phyloP scores from a whole-genome alignment of 208 protist species.

The Angomonas desouzai region DNA sequence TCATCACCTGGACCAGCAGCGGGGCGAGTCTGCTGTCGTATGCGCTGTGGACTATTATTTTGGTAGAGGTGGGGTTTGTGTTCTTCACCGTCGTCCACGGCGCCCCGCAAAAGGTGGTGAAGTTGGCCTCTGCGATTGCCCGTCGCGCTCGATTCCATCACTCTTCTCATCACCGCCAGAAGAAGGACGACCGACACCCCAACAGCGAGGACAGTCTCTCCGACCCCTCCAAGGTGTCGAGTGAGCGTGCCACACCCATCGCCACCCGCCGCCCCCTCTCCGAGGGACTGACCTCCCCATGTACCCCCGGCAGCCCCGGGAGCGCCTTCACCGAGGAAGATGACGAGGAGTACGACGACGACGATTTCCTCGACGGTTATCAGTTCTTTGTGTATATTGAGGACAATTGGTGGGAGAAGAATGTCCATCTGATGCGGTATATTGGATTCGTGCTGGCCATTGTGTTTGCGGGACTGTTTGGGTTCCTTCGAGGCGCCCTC shows the following conservation, averaged over 20 bases:
- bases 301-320: background rate
- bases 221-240: background rate
- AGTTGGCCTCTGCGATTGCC: background rate
- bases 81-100: slow-evolving; percentile 27
- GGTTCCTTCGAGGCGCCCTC: slow-evolving; percentile 35
- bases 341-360: background rate
- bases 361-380: slow-evolving; percentile 11
- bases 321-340: slow-evolving; percentile 1
- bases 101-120: slow-evolving; percentile 14
- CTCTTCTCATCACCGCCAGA: too few relatives aligned
- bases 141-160: background rate
- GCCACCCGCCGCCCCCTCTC: background rate
- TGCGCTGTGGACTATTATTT: slow-evolving; percentile 14
- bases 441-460: slow-evolving; percentile 54
- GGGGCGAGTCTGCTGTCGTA: slow-evolving; percentile 17
- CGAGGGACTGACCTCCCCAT: too few relatives aligned
- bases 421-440: slow-evolving; percentile 74
- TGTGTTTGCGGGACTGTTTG: slow-evolving; percentile 24
- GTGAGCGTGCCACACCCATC: background rate
- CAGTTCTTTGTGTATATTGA: slow-evolving; percentile 52
- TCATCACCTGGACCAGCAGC: slow-evolving; percentile 29
- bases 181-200: background rate
- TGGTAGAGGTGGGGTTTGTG: slow-evolving; percentile 34
- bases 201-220: background rate
- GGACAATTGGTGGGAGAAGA: slow-evolving; percentile 68